phyloP scores from a whole-genome alignment of 441 rosid genomes.

The Pelargonium cotyledonis region DNA sequence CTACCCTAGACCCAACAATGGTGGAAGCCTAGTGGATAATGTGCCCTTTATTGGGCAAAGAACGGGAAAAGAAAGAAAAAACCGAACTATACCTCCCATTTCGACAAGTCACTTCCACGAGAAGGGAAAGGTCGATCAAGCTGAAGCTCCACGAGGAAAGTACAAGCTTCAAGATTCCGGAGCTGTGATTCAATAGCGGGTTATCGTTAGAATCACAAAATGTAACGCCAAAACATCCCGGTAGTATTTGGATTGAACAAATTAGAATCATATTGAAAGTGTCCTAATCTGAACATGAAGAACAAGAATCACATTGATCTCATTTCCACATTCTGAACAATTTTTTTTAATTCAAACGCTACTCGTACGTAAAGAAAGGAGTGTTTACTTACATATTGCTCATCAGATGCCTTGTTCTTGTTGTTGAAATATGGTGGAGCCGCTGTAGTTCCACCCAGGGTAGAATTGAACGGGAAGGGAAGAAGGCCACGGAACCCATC shows the following conservation, averaged over 20 bases:
- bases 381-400: slow-evolving; percentile 58
- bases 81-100: slow-evolving; percentile 63
- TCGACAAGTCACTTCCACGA: slow-evolving; percentile 74
- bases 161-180: slow-evolving; percentile 55
- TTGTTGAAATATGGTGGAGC: slow-evolving; percentile 77
- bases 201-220: too few relatives aligned
- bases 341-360: too few relatives aligned
- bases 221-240: too few relatives aligned
- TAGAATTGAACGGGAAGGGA: slow-evolving; percentile 76
- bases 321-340: too few relatives aligned
- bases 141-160: slow-evolving; percentile 83
- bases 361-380: not conserved
- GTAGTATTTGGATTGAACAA: too few relatives aligned
- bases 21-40: too few relatives aligned
- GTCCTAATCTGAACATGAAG: too few relatives aligned
- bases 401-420: slow-evolving; percentile 73
- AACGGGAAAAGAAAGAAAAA: not conserved
- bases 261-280: too few relatives aligned
- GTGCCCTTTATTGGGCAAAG: too few relatives aligned
- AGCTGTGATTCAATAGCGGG: slow-evolving; percentile 37
- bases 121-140: slow-evolving; percentile 59
- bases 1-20: too few relatives aligned
- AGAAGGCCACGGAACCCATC: slow-evolving; percentile 94
- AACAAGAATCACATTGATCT: too few relatives aligned
- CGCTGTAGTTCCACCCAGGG: slow-evolving; percentile 83